Percentiles rank a stretch among this genome's conserved stretches.
Conservation (phyloP, 768 basidiomycete species). For the Fomitopsis serialis region DNA sequence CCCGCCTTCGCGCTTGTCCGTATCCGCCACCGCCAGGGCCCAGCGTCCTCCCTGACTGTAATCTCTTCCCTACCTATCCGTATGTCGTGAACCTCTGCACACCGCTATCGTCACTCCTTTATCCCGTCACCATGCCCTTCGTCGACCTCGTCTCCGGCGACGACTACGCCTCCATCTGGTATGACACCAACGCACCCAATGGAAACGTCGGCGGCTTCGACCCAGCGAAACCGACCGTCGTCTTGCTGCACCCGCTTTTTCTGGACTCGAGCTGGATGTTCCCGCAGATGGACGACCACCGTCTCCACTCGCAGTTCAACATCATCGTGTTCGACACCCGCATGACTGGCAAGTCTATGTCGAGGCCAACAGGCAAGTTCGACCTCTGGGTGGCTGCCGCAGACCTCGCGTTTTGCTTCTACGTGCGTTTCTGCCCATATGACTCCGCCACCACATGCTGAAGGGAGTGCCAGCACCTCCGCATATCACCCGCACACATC, state of each 20-base stretch:
- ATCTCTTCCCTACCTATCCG: neutral
- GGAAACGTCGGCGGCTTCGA: conserved; percentile 64
- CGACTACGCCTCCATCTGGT: conserved; percentile 70
- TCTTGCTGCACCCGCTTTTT: conserved; percentile 63
- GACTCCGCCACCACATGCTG: too few species aligned
- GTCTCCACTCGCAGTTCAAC: conserved; percentile 55
- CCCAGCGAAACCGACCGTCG: conserved; percentile 57
- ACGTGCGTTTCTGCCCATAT: conserved; percentile 34
- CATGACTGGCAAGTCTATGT: conserved; percentile 50
- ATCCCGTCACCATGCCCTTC: conserved; percentile 49
- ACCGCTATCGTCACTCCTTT: conserved; percentile 1
- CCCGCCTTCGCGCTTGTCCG: too few species aligned
- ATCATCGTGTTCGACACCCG: conserved; percentile 75
- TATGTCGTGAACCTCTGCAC: conserved; percentile 1
- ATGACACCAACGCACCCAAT: conserved; percentile 56
- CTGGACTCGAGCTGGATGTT: conserved; percentile 67
- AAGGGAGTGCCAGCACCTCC: conserved; percentile 39
- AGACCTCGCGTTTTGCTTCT: conserved; percentile 62
- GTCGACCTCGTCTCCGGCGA: conserved; percentile 56
- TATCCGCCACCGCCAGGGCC: too few species aligned
- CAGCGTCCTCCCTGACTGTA: neutral
- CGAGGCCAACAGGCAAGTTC: conserved; percentile 47
- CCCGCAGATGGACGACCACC: conserved; percentile 61
- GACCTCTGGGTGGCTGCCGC: conserved; percentile 80
- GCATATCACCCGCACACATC: conserved; percentile 64